phyloP scores from a whole-genome alignment of 2,329 filamentous ascomycete genomes.

The Alternaria infectoria region DNA sequence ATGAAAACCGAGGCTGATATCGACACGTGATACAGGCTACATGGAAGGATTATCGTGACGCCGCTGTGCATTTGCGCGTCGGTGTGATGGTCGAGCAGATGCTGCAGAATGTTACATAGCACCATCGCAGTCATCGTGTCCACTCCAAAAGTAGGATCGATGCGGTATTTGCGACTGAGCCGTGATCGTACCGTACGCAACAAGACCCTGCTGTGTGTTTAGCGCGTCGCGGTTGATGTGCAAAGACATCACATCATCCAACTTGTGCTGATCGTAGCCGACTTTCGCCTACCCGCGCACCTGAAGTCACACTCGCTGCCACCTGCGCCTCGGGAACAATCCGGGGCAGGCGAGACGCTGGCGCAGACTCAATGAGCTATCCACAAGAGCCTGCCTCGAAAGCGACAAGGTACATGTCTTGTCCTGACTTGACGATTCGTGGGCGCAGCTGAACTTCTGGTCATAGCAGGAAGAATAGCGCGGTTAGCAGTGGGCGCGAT shows the following conservation, averaged over 20 bases:
- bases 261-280: conserved; percentile 7
- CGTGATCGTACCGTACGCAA: background rate
- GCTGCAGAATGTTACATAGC: conserved; percentile 4
- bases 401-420: background rate
- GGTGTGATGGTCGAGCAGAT: conserved; percentile 1
- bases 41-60: background rate
- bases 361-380: background rate
- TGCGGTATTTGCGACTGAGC: background rate
- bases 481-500: background rate
- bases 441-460: conserved; percentile 10
- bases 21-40: background rate
- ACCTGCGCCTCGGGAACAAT: conserved; percentile 9
- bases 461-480: conserved; percentile 10
- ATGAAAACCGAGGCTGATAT: background rate
- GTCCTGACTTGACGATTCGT: background rate
- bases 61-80: conserved; percentile 1
- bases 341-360: conserved; percentile 12
- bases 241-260: conserved; percentile 1
- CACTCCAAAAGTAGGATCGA: background rate
- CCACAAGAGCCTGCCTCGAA: background rate
- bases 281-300: background rate
- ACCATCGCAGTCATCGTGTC: conserved; percentile 1
- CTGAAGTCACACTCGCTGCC: conserved; percentile 4
- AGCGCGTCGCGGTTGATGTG: background rate
- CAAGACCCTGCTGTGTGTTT: conserved; percentile 4